Evolutionary conservation across 1,139 yeast species (phyloP).

Genomic region (Suhomyces panamericanus): DNA sequence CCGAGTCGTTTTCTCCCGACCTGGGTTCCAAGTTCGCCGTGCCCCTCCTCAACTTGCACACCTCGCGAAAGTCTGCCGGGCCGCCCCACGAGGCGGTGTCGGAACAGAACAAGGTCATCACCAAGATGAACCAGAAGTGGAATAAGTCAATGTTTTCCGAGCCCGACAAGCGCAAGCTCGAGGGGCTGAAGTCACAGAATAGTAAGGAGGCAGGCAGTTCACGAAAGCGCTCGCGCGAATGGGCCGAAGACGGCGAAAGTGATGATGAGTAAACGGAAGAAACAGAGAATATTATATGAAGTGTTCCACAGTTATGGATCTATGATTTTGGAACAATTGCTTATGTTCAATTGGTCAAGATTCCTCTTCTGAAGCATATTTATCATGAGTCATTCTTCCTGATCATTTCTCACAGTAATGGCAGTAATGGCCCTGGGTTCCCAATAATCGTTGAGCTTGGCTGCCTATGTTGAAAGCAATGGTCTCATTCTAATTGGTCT

Average conservation of each 20-base stretch:
- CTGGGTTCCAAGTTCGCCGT: constrained; percentile 6
- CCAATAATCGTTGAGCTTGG: too few species aligned
- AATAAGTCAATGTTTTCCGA: constrained; percentile 24
- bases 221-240: constrained; percentile 24
- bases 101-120: constrained; percentile 38
- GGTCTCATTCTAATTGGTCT: too few species aligned
- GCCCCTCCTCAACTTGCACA: constrained; percentile 7
- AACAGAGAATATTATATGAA: too few species aligned
- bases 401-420: too few species aligned
- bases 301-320: too few species aligned
- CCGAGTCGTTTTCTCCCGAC: constrained; percentile 7
- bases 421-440: too few species aligned
- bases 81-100: constrained; percentile 12
- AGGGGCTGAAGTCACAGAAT: constrained; percentile 1
- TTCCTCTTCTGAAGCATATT: too few species aligned
- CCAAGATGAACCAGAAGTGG: constrained; percentile 41
- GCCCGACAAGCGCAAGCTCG: constrained; percentile 3
- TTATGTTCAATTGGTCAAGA: too few species aligned
- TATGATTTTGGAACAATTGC: too few species aligned
- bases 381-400: too few species aligned
- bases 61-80: background rate
- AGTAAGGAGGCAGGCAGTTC: background rate
- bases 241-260: constrained; percentile 22
- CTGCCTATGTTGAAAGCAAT: too few species aligned
- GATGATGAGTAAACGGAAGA: constrained; percentile 17